Percentiles rank a stretch among this genome's conserved stretches.
Conservation (phyloP, 2,329 filamentous ascomycete genomes). For the Tricladium varicosporioides region DNA sequence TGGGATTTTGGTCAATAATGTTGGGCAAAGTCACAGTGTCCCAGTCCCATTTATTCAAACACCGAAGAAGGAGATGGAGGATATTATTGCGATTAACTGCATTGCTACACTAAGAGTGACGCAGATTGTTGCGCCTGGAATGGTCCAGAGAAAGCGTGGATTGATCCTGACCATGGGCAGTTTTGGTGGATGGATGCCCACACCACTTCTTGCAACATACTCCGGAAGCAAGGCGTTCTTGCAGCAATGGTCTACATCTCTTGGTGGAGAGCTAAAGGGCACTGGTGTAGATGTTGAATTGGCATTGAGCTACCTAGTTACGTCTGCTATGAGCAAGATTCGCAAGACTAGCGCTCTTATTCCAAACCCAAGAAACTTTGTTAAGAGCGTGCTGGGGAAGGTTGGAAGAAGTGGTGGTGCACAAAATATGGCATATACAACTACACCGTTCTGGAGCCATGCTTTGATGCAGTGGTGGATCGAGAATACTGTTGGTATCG, state of each 20-base stretch:
- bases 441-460: slow-evolving; percentile 92
- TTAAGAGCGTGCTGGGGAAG: slow-evolving; percentile 74
- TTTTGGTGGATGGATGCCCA: slow-evolving; percentile 89
- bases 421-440: slow-evolving; percentile 77
- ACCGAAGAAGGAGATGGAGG: slow-evolving; percentile 72
- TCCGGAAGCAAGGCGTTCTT: slow-evolving; percentile 97
- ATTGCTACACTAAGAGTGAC: slow-evolving; percentile 86
- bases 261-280: slow-evolving; percentile 78
- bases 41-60: slow-evolving; percentile 87
- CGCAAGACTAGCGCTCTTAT: slow-evolving; percentile 74
- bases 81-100: slow-evolving; percentile 96
- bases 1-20: slow-evolving; percentile 91
- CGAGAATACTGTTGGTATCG: slow-evolving; percentile 56
- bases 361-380: slow-evolving; percentile 79
- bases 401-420: slow-evolving; percentile 76
- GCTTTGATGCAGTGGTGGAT: slow-evolving; percentile 84
- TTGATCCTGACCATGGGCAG: slow-evolving; percentile 97
- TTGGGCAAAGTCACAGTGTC: slow-evolving; percentile 90
- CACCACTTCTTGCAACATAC: slow-evolving; percentile 91
- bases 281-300: slow-evolving; percentile 87
- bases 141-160: slow-evolving; percentile 80
- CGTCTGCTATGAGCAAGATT: slow-evolving; percentile 96
- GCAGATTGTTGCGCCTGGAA: slow-evolving; percentile 77
- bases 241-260: slow-evolving; percentile 88
- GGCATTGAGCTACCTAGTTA: slow-evolving; percentile 88